These are phyloP conservation scores for Ophiostoma ulmi DNA, from an alignment of 2,329 filamentous ascomycete genomes.

Conservation along the genomic window DNA sequence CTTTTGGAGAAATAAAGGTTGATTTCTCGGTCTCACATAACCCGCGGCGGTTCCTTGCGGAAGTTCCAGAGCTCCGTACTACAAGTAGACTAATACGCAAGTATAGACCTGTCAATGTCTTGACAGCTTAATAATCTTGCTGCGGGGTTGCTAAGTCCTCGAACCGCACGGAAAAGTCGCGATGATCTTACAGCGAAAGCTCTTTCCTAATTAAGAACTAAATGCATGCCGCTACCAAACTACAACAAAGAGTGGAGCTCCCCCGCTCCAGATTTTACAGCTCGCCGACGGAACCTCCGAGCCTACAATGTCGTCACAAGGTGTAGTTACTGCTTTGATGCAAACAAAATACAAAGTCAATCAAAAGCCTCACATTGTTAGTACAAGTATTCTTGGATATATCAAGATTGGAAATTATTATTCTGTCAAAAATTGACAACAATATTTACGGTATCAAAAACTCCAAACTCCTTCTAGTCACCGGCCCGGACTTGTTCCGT, in stretches of 20 bases:
- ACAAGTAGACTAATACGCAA: neutral
- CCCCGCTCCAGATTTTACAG: neutral
- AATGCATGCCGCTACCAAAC: neutral
- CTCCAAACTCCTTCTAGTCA: neutral
- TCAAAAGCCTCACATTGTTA: neutral
- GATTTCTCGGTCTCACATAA: neutral
- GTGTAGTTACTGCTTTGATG: neutral
- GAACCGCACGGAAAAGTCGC: neutral
- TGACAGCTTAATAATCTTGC: neutral
- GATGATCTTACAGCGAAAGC: conserved; percentile 3
- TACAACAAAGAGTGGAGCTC: neutral
- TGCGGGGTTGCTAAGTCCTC: neutral
- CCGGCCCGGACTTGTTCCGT: neutral
- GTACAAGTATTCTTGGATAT: no score
- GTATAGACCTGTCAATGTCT: neutral
- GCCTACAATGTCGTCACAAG: neutral
- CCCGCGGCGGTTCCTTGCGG: conserved; percentile 2
- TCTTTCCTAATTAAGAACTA: conserved; percentile 3
- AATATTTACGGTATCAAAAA: neutral
- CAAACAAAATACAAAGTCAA: neutral
- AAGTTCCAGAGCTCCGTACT: neutral
- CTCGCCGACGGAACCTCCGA: neutral
- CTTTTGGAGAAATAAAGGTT: neutral
- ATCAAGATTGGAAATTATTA: no score
- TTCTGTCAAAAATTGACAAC: neutral